phyloP scores from a whole-genome alignment of 495 filamentous ascomycete species.

The Trichoderma reesei region DNA sequence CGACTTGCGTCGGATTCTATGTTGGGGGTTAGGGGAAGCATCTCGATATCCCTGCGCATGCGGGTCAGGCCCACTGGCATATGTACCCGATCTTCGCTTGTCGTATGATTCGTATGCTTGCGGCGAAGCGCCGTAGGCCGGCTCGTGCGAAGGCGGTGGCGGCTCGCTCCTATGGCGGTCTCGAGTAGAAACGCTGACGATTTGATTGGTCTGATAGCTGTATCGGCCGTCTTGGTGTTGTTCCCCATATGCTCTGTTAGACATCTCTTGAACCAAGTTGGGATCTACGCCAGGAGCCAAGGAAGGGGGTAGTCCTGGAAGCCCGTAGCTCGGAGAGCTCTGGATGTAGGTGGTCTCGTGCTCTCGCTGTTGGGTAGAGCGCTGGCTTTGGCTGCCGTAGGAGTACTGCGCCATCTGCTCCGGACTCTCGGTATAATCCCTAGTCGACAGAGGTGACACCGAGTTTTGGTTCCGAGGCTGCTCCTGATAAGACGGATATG shows the following conservation, averaged over 20 bases:
- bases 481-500: neutral
- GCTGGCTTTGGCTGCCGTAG: constrained; percentile 18
- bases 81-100: constrained; percentile 22
- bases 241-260: constrained; percentile 42
- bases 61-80: constrained; percentile 49
- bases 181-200: constrained; percentile 26
- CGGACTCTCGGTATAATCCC: constrained; percentile 14
- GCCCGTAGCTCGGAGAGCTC: constrained; percentile 24
- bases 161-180: constrained; percentile 33
- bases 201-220: constrained; percentile 32
- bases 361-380: constrained; percentile 22
- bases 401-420: constrained; percentile 11
- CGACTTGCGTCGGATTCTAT: constrained; percentile 61
- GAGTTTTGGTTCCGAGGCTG: neutral
- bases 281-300: constrained; percentile 63
- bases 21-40: constrained; percentile 18
- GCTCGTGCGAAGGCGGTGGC: constrained; percentile 19
- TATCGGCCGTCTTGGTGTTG: constrained; percentile 33
- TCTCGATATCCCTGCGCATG: constrained; percentile 16
- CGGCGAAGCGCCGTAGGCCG: constrained; percentile 17
- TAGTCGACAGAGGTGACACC: neutral
- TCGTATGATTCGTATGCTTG: constrained; percentile 14
- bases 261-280: constrained; percentile 44
- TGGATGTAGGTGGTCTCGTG: constrained; percentile 23
- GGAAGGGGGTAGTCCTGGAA: constrained; percentile 50